These are phyloP conservation scores for Nigrospora sphaerica DNA, from an alignment of 2,329 filamentous ascomycete genomes.

Conservation along the genomic window DNA sequence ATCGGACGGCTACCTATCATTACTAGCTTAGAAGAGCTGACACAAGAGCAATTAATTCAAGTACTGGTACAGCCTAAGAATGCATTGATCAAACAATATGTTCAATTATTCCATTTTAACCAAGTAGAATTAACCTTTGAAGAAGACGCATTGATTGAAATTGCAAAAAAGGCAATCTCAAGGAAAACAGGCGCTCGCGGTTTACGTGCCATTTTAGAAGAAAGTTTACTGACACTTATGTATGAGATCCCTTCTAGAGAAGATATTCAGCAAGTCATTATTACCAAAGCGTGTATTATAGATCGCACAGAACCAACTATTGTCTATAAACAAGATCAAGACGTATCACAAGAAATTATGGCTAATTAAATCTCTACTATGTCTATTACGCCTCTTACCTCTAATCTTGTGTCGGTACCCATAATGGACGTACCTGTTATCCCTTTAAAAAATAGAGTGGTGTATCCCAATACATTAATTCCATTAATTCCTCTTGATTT, in stretches of 20 bases:
- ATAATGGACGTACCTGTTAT: too few relatives aligned
- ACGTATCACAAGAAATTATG: too few relatives aligned
- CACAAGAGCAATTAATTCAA: neutral
- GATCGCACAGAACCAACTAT: too few relatives aligned
- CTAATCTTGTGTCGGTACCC: too few relatives aligned
- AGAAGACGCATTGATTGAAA: neutral
- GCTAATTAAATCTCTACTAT: too few relatives aligned
- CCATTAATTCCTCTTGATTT: too few relatives aligned
- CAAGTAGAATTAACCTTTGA: neutral
- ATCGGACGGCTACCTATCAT: neutral
- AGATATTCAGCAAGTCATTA: too few relatives aligned
- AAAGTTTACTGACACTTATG: neutral
- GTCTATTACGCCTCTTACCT: too few relatives aligned
- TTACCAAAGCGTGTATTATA: too few relatives aligned
- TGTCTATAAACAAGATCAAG: too few relatives aligned
- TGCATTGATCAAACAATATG: neutral
- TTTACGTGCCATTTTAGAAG: neutral
- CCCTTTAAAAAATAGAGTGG: too few relatives aligned
- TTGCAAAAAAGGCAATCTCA: neutral
- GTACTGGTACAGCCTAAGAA: neutral
- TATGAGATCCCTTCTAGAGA: neutral
- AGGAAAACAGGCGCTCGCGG: neutral
- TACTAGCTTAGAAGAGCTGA: neutral
- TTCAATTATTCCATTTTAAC: neutral
- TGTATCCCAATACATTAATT: too few relatives aligned